Evolutionary conservation across 164 flowering plant species (phyloP).

Genomic region (Vitis vinifera): DNA sequence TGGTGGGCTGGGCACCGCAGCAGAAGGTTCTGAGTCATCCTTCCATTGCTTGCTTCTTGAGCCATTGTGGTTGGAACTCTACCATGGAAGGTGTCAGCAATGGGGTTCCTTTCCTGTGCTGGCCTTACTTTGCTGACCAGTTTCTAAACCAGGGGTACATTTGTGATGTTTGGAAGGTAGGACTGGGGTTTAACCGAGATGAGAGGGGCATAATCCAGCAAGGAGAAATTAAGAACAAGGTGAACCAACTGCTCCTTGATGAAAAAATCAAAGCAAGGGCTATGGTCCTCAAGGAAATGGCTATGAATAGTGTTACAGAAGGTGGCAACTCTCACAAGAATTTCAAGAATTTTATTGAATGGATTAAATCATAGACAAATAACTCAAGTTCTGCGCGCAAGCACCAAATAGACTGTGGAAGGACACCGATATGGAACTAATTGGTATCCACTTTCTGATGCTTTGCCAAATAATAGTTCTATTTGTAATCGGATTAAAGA

Average conservation of each 20-base stretch:
- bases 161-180: constrained; percentile 52
- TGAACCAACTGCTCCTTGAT: constrained; percentile 27
- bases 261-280: constrained; percentile 26
- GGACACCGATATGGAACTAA: no score
- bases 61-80: constrained; percentile 77
- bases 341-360: constrained; percentile 14
- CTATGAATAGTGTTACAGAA: constrained; percentile 16
- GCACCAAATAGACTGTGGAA: no score
- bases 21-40: constrained; percentile 45
- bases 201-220: constrained; percentile 27
- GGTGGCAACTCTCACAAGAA: constrained; percentile 31
- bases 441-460: no score
- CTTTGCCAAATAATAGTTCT: no score
- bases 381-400: neutral
- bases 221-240: constrained; percentile 30
- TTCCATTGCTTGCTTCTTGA: constrained; percentile 53
- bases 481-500: no score
- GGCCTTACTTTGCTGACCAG: constrained; percentile 63
- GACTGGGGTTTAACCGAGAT: constrained; percentile 26
- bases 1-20: constrained; percentile 63
- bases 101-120: constrained; percentile 58
- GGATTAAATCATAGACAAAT: constrained; percentile 17
- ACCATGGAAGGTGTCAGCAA: constrained; percentile 44
- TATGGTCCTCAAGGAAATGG: constrained; percentile 29
- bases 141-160: constrained; percentile 37